Evolutionary conservation across 495 filamentous ascomycete genomes (phyloP).

Genomic region (Cercophora scortea): DNA sequence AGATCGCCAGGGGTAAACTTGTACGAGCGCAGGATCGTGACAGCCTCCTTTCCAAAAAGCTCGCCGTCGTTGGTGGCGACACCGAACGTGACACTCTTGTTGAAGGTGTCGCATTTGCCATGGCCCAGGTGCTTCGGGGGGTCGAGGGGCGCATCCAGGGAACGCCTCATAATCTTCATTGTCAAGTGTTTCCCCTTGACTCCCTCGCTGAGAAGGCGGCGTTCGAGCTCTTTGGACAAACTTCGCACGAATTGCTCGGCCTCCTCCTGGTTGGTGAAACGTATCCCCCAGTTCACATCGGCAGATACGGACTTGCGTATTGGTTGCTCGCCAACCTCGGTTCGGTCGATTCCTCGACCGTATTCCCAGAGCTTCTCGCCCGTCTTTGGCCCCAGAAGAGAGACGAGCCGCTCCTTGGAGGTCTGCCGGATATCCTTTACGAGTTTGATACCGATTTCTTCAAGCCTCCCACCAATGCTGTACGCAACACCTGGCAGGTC

Average conservation of each 20-base stretch:
- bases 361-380: conserved; percentile 90
- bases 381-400: conserved; percentile 78
- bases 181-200: conserved; percentile 84
- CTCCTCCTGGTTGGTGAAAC: conserved; percentile 82
- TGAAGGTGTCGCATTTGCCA: conserved; percentile 89
- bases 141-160: conserved; percentile 80
- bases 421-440: conserved; percentile 75
- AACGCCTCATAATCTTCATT: conserved; percentile 85
- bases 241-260: conserved; percentile 83
- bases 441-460: conserved; percentile 74
- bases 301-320: conserved; percentile 86
- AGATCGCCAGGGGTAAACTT: conserved; percentile 84
- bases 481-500: conserved; percentile 83
- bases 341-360: conserved; percentile 76
- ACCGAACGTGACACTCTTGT: conserved; percentile 75
- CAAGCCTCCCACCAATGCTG: conserved; percentile 74
- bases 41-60: conserved; percentile 66
- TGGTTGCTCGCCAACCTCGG: conserved; percentile 76
- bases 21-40: conserved; percentile 75
- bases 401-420: conserved; percentile 64
- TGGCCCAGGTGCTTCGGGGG: conserved; percentile 92
- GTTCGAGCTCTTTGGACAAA: conserved; percentile 73
- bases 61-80: conserved; percentile 70
- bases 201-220: conserved; percentile 67
- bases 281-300: conserved; percentile 96